Evolutionary conservation across 805 yeast species (phyloP).

Genomic region (Schizosaccharomyces osmophilus): DNA sequence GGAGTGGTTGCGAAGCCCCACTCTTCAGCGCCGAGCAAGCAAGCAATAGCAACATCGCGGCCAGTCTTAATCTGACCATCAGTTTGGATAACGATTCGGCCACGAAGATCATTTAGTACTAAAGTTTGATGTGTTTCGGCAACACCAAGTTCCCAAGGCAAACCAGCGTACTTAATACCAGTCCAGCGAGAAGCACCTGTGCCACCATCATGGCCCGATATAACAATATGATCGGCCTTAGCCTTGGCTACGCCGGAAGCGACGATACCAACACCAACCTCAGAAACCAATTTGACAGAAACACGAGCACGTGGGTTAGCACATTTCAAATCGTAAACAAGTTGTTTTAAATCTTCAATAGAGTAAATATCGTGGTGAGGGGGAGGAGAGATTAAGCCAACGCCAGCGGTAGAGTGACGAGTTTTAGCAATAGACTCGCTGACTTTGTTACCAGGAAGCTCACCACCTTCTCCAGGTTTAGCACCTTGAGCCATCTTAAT

Average conservation of each 20-base stretch:
- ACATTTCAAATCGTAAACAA: slow-evolving; percentile 88
- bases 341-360: slow-evolving; percentile 89
- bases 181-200: slow-evolving; percentile 98
- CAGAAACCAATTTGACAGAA: slow-evolving; percentile 87
- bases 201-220: slow-evolving; percentile 98
- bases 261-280: slow-evolving; percentile 96
- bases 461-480: slow-evolving; percentile 99
- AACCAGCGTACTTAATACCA: slow-evolving; percentile 87
- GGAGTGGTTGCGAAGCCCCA: slow-evolving; percentile 98
- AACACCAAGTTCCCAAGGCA: slow-evolving; percentile 95
- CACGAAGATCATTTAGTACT: slow-evolving; percentile 85
- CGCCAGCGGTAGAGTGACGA: slow-evolving; percentile 89
- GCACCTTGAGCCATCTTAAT: slow-evolving; percentile 99
- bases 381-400: slow-evolving; percentile 91
- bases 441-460: slow-evolving; percentile 84
- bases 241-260: slow-evolving; percentile 99
- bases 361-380: slow-evolving; percentile 98
- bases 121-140: slow-evolving; percentile 96
- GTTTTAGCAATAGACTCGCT: slow-evolving; percentile 72
- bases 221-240: slow-evolving; percentile 84
- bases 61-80: slow-evolving; percentile 97
- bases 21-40: slow-evolving; percentile 91
- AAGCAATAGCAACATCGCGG: slow-evolving; percentile 87
- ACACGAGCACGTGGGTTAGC: slow-evolving; percentile 92
- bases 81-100: slow-evolving; percentile 87